Base-by-base conservation (phyloP, 2,329 filamentous ascomycete genomes). In the Aspergillus oerlinghausenensis region DNA sequence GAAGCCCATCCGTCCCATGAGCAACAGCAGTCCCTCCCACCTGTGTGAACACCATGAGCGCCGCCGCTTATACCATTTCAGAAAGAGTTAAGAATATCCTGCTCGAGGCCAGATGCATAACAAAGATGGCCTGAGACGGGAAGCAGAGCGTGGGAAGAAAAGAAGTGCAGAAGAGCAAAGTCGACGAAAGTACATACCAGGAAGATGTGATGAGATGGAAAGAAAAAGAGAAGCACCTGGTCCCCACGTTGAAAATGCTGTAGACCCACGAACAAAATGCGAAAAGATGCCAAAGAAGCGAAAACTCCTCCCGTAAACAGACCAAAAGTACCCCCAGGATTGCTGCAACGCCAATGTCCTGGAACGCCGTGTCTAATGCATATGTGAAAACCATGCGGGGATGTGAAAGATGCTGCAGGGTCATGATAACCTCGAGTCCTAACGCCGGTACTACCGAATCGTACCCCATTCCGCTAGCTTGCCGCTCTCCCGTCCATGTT, bases 401-500 rank as follows among this genome's bases (percentile, higher is more conserved):
- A 55, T 57, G 47, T 55, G 54, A 59, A 58, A 43, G 51, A 32
- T 52, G 49, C 55, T 49, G 49, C 49, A 49, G 55, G 10, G 32
- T 51, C 49, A 55, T 55, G 25, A 55, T 53, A 52, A 50, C 47
- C 40, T 43, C 40, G 19, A 45, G 55, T 50, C 17, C 29, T 35
- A 19, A 58, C 52, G 28, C 42, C 21, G n/a, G 49, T 14, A 43
- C 57, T 64, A 83, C 57, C 91, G 86, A 67, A 96, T 96, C 54
- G 92, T 86, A 51, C 88, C 88, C 89, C 89, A 94, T 71, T 90
- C 89, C 45, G 86, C 84, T 56, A 94, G 79, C 62, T 83, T 82
- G 51, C 86, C 77, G 54, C 73, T 84, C 63, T 87, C 86, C 47
- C 88, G 87, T 57, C 88, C 87, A 60, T 87, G 82, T 55, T 81